Percentiles rank a stretch among this genome's conserved stretches.
Conservation (phyloP, 768 basidiomycete species). For the Lactarius sanguifluus region DNA sequence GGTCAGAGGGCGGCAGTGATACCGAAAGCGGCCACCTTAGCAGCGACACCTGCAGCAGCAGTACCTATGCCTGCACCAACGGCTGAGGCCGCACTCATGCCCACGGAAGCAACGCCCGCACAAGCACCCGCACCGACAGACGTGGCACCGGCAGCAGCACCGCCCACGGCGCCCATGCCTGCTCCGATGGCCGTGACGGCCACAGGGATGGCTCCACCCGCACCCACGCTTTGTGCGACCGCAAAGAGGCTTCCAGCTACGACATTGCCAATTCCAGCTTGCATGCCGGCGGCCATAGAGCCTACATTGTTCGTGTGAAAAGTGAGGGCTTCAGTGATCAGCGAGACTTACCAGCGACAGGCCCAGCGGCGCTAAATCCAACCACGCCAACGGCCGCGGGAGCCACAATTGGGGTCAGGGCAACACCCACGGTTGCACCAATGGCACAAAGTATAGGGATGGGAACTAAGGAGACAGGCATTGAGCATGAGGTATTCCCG, state of each 20-base stretch:
- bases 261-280: constrained; percentile 7
- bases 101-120: too few relatives aligned
- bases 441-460: background rate
- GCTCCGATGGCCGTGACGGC: background rate
- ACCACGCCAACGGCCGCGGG: background rate
- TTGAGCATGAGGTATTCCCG: background rate
- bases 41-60: background rate
- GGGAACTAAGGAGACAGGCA: background rate
- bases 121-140: too few relatives aligned
- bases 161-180: background rate
- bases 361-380: constrained; percentile 12
- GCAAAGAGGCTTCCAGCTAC: background rate
- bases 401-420: background rate
- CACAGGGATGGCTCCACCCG: background rate
- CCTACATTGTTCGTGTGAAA: background rate
- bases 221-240: constrained; percentile 7
- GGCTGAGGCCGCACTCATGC: background rate
- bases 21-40: background rate
- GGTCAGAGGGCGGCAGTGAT: too few relatives aligned
- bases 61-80: background rate
- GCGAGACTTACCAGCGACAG: constrained; percentile 9
- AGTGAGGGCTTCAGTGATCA: background rate
- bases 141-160: background rate
- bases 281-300: constrained; percentile 1
- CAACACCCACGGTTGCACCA: background rate